phyloP scores from a whole-genome alignment of 179 eudicot species.

The Gypsophila paniculata region DNA sequence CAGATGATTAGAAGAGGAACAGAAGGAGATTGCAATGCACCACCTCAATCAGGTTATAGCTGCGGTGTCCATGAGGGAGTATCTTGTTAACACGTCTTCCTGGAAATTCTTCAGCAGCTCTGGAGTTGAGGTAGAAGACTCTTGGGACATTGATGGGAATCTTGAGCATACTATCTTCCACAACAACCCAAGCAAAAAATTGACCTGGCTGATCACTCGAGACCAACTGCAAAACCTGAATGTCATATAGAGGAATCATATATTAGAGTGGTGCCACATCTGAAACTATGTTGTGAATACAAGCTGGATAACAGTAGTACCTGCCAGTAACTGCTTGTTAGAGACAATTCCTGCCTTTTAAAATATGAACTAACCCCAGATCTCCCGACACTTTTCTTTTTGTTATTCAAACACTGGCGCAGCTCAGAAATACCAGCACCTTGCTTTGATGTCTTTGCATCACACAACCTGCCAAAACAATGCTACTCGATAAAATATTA shows the following conservation, averaged over 20 bases:
- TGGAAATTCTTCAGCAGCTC: constrained; percentile 92
- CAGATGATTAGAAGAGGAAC: neutral
- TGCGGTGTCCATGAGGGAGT: constrained; percentile 87
- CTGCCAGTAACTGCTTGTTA: constrained; percentile 83
- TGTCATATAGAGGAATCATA: constrained; percentile 15
- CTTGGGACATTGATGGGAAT: constrained; percentile 72
- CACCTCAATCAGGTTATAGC: constrained; percentile 88
- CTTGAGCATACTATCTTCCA: constrained; percentile 73
- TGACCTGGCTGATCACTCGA: constrained; percentile 64
- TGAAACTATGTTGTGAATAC: neutral
- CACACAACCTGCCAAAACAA: constrained; percentile 46
- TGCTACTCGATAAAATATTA: constrained; percentile 9
- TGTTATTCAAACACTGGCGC: constrained; percentile 32
- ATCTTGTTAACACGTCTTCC: constrained; percentile 83
- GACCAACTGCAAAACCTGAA: constrained; percentile 81
- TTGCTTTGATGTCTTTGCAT: constrained; percentile 35
- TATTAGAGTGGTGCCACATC: neutral
- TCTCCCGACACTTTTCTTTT: constrained; percentile 42
- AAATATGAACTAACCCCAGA: constrained; percentile 77
- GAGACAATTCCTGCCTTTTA: constrained; percentile 69
- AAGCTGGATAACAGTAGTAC: constrained; percentile 31
- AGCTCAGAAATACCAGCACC: constrained; percentile 32
- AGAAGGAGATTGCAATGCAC: neutral
- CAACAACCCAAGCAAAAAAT: constrained; percentile 80
- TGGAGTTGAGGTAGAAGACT: constrained; percentile 86